phyloP scores from a whole-genome alignment of 1,284 basidiomycete genomes.

The Cryptococcus hybrid region DNA sequence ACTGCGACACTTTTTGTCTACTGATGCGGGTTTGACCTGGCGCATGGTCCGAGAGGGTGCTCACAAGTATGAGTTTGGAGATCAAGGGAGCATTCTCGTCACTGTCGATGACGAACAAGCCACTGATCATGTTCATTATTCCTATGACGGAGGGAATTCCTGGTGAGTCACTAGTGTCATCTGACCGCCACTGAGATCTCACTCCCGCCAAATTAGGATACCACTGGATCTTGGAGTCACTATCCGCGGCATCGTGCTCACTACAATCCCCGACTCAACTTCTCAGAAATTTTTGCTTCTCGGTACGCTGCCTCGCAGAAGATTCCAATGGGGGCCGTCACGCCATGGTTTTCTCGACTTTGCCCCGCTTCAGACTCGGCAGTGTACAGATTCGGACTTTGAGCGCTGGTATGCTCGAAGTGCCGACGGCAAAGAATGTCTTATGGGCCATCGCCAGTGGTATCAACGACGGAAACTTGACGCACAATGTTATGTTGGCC shows the following conservation, averaged over 20 bases:
- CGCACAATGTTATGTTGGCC: constrained; percentile 86
- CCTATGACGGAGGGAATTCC: constrained; percentile 75
- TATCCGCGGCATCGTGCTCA: constrained; percentile 70
- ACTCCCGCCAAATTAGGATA: constrained; percentile 56
- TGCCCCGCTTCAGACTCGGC: constrained; percentile 62
- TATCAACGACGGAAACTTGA: constrained; percentile 81
- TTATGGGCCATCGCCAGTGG: constrained; percentile 99
- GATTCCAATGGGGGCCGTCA: constrained; percentile 65
- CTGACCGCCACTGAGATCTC: not conserved
- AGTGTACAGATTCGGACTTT: constrained; percentile 74
- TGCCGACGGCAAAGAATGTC: constrained; percentile 66
- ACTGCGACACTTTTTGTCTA: constrained; percentile 93
- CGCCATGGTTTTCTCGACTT: constrained; percentile 82
- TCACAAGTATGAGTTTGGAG: constrained; percentile 95
- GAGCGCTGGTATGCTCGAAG: constrained; percentile 84
- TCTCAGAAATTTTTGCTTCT: constrained; percentile 85
- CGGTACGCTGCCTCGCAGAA: constrained; percentile 66
- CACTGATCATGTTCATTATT: constrained; percentile 74
- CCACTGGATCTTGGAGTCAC: constrained; percentile 67
- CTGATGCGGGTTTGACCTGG: constrained; percentile 87
- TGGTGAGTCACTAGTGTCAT: constrained; percentile 60
- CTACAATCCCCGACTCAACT: constrained; percentile 86
- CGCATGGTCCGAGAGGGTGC: constrained; percentile 71
- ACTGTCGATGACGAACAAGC: constrained; percentile 81
- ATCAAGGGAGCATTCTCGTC: constrained; percentile 78